Base-by-base conservation (phyloP, 768 basidiomycete species). In the Filobasidium wieringae region DNA sequence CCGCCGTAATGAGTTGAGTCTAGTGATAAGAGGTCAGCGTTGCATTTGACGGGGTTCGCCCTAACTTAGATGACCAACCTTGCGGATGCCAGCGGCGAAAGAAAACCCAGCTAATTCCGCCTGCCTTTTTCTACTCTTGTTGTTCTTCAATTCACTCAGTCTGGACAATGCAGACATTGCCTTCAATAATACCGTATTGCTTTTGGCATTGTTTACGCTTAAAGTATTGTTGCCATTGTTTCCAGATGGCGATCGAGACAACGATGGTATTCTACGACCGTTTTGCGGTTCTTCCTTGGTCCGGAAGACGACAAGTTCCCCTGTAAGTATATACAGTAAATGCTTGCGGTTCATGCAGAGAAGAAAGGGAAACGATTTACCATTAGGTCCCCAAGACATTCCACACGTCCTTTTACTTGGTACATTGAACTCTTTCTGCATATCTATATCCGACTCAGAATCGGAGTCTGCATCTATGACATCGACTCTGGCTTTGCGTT, bases 301-400 rank as follows among this genome's bases (percentile, higher is more conserved):
- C 76, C 87, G 91, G 75, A 93, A 91, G 68, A 84, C 88, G 0
- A 92, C 81, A 1, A 93, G 76, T 75, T 90, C 84, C 50, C 88
- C 90, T 92, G 62, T 26, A n/a, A n/a, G n/a, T n/a, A n/a, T n/a
- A n/a, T n/a, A 15, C 22, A 40, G 47, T 19, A 17, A 51, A 8
- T 15, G 47, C 61, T 62, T 47, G 61, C 55, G 43, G 53, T 57
- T 15, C 40, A 17, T 1, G 2, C 26, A 31, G 32, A 7, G 2
- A 22, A 26, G 2, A 19, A 14, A 14, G 5, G 37, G 15, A 30
- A 30, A 9, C 19, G 34, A 68, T 77, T 45, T 58, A 88, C 90
- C 91, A 68, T 88, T 88, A 0, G 87, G 86, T 0, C 89, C 87
- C 76, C 92, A 93, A 0, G 84, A 80, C 1, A 87, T 90, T 66